Conservation (phyloP, 257 asterid genomes). For the Lycium barbarum region DNA sequence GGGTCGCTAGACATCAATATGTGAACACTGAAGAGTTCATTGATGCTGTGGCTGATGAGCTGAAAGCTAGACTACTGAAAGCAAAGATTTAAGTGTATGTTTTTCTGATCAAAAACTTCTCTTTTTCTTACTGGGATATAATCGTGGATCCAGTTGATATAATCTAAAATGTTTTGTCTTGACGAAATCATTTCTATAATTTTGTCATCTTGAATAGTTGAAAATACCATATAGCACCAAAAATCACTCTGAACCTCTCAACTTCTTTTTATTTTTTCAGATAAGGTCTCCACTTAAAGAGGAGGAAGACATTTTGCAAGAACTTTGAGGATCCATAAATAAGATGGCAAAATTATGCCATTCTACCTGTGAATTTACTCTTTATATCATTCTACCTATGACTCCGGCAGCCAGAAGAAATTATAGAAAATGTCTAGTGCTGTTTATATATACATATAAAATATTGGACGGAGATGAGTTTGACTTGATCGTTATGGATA, state of each 20-base stretch:
- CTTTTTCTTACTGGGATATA: background rate
- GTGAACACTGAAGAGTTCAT: slow-evolving; percentile 91
- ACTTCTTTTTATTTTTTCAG: background rate
- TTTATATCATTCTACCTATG: background rate
- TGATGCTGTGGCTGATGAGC: slow-evolving; percentile 89
- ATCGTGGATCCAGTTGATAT: background rate
- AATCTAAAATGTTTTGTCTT: background rate
- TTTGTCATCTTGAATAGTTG: background rate
- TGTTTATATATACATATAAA: background rate
- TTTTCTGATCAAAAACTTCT: background rate
- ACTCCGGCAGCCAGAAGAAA: background rate
- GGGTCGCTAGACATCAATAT: slow-evolving; percentile 73
- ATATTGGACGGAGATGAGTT: background rate
- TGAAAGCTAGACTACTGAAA: slow-evolving; percentile 71
- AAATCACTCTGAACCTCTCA: background rate
- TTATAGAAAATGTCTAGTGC: background rate
- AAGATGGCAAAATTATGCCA: background rate
- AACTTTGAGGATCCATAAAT: background rate
- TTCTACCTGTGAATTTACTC: background rate
- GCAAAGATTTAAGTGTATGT: slow-evolving; percentile 46
- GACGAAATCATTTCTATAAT: background rate
- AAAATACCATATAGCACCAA: background rate
- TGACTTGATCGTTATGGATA: background rate
- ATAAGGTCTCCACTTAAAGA: background rate
- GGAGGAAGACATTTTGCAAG: background rate